Conservation (phyloP, 1,284 basidiomycete species). For the Gomphus bonarii region DNA sequence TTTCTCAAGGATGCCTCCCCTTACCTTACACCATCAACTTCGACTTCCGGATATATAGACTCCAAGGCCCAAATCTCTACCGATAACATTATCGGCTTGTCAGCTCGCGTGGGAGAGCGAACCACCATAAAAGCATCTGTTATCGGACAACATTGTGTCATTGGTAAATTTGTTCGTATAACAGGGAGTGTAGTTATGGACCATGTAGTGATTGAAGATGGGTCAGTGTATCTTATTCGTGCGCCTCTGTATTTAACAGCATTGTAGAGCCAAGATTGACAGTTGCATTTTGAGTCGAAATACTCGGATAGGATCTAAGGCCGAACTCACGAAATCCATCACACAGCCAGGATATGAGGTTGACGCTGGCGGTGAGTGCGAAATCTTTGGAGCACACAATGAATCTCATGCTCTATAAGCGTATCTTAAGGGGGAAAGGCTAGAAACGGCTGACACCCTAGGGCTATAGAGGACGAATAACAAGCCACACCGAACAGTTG, state of each 20-base stretch:
- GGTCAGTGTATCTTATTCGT: slow-evolving; percentile 36
- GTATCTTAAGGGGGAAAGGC: slow-evolving; percentile 50
- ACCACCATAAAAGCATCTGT: slow-evolving; percentile 82
- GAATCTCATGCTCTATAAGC: slow-evolving; percentile 26
- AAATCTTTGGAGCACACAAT: not conserved
- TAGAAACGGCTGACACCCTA: slow-evolving; percentile 43
- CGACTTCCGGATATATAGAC: slow-evolving; percentile 57
- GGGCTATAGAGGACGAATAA: slow-evolving; percentile 7
- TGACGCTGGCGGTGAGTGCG: slow-evolving; percentile 49
- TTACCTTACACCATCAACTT: slow-evolving; percentile 42
- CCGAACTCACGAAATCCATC: slow-evolving; percentile 74
- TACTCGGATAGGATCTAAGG: slow-evolving; percentile 72
- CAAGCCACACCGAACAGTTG: not conserved
- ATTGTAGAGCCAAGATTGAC: slow-evolving; percentile 74
- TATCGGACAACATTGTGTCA: slow-evolving; percentile 80
- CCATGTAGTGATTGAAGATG: slow-evolving; percentile 80
- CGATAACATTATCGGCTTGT: slow-evolving; percentile 78
- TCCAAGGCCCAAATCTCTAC: slow-evolving; percentile 76
- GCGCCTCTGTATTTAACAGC: not conserved
- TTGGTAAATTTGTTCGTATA: slow-evolving; percentile 82
- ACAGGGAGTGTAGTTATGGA: slow-evolving; percentile 85
- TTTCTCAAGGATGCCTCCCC: slow-evolving; percentile 26
- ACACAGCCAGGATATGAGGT: slow-evolving; percentile 86
- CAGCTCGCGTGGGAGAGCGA: slow-evolving; percentile 75
- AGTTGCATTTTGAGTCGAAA: slow-evolving; percentile 80